Evolutionary conservation across 1,284 basidiomycete species (phyloP).

Genomic region (Cryptococcus sp.): DNA sequence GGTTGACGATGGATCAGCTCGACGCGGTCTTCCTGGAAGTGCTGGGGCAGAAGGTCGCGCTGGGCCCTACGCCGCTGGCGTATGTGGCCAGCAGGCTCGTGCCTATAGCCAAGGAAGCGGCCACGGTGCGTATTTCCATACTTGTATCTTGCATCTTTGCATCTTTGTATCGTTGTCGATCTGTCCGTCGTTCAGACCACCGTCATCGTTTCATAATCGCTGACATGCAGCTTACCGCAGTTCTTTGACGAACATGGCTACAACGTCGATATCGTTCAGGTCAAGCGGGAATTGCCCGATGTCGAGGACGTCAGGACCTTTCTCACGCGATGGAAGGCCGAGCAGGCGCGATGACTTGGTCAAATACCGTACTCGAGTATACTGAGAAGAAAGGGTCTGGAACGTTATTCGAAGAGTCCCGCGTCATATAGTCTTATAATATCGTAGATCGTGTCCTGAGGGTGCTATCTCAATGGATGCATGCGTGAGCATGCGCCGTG

Average conservation of each 20-base stretch:
- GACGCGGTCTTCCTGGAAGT: slow-evolving; percentile 5
- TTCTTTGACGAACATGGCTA: slow-evolving; percentile 24
- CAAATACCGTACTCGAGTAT: no score
- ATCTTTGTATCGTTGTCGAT: background rate
- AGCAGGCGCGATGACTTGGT: background rate
- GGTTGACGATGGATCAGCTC: slow-evolving; percentile 1
- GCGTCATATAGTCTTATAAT: no score
- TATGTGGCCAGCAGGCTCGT: slow-evolving; percentile 7
- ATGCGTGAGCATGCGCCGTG: no score
- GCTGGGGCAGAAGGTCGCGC: background rate
- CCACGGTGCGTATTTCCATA: slow-evolving; percentile 1
- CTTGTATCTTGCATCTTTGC: no score
- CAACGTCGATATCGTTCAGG: slow-evolving; percentile 6
- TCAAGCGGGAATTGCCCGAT: slow-evolving; percentile 21
- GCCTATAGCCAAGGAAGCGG: slow-evolving; percentile 1
- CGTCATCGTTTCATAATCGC: background rate
- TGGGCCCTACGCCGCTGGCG: slow-evolving; percentile 2
- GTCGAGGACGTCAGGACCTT: slow-evolving; percentile 24
- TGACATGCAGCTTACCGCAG: slow-evolving; percentile 10
- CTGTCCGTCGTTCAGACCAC: background rate
- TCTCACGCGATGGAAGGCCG: slow-evolving; percentile 24
- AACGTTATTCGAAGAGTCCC: no score
- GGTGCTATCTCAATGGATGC: no score
- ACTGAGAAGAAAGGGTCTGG: no score
- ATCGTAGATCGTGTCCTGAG: no score